phyloP scores from a whole-genome alignment of 257 asterid genomes.

The Ligustrum vulgare region DNA sequence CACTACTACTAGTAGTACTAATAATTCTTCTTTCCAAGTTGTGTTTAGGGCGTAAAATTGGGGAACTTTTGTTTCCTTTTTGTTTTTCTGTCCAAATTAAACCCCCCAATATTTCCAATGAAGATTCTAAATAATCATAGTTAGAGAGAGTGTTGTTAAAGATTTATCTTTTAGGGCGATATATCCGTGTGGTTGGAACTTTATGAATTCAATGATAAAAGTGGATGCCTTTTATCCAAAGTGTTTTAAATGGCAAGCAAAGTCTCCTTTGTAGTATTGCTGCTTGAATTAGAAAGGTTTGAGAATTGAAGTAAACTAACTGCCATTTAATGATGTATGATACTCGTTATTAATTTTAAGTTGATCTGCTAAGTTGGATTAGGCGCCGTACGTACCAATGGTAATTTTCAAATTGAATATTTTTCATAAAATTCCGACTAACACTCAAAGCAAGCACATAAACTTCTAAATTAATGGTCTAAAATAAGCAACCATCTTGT shows the following conservation, averaged over 20 bases:
- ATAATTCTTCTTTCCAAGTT: neutral
- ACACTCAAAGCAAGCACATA: no score
- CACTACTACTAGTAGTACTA: neutral
- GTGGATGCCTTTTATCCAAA: neutral
- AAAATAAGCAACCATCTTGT: no score
- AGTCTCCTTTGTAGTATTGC: neutral
- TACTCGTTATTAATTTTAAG: neutral
- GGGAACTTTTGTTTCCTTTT: neutral
- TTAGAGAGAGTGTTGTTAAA: neutral
- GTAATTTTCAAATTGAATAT: no score
- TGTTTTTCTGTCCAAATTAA: neutral
- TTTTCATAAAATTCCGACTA: no score
- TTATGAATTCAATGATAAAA: neutral
- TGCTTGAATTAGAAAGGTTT: neutral
- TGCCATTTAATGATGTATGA: neutral
- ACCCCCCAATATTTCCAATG: neutral
- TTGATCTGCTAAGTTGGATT: no score
- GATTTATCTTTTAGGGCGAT: neutral
- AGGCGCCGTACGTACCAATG: no score
- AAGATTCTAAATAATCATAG: neutral
- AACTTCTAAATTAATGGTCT: no score
- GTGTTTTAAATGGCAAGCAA: neutral
- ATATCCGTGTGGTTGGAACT: neutral
- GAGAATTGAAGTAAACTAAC: neutral
- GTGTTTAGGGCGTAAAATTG: no score